Percentiles rank a stretch among this genome's conserved stretches.
phyloP scores from a whole-genome alignment of 352 stramenopile genomes.

The Lagenidium giganteum region DNA sequence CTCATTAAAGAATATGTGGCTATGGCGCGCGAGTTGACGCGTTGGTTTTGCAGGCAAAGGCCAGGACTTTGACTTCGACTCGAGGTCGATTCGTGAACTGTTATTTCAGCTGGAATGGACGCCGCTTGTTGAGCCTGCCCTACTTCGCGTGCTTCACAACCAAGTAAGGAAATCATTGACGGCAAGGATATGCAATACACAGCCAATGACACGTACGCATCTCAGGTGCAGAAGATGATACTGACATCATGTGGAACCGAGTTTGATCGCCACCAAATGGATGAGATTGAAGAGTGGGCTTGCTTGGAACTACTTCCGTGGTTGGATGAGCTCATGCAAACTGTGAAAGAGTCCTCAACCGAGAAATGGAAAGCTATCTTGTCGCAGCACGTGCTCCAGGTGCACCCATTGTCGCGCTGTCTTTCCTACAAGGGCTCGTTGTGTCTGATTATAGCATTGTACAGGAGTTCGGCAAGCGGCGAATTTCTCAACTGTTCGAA shows the following conservation, averaged over 20 bases:
- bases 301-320: constrained; percentile 48
- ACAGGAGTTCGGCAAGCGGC: constrained; percentile 59
- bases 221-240: constrained; percentile 49
- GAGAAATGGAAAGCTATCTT: constrained; percentile 41
- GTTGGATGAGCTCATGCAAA: constrained; percentile 45
- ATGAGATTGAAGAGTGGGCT: constrained; percentile 44
- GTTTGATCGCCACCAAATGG: constrained; percentile 37
- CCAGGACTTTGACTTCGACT: constrained; percentile 45
- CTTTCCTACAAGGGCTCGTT: too few species aligned
- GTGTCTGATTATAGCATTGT: too few species aligned
- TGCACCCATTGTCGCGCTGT: too few species aligned
- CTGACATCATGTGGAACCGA: constrained; percentile 38
- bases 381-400: constrained; percentile 27
- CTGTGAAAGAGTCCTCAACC: background rate
- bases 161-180: too few species aligned
- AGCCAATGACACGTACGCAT: too few species aligned
- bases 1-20: too few species aligned
- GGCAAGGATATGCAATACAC: too few species aligned
- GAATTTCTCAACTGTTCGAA: constrained; percentile 94
- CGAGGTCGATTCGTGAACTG: constrained; percentile 35
- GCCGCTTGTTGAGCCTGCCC: constrained; percentile 36
- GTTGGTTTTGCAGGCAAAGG: constrained; percentile 25
- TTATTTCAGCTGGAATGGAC: constrained; percentile 59
- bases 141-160: constrained; percentile 46
- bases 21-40: too few species aligned